Evolutionary conservation across 2,329 filamentous ascomycete species (phyloP).

Genomic region (Huntiella savannae): DNA sequence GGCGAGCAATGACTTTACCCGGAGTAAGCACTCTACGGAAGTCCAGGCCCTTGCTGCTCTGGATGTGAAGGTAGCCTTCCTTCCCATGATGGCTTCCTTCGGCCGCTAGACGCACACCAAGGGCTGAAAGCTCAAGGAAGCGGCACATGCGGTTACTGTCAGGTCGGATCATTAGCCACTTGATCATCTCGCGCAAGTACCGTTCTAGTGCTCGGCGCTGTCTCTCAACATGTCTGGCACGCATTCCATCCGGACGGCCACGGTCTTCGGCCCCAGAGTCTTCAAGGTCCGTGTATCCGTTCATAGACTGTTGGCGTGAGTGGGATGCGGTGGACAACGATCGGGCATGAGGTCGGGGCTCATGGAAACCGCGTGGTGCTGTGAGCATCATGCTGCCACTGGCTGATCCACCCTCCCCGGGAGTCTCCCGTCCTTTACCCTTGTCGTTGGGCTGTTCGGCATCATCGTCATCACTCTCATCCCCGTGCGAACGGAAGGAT

Average conservation of each 20-base stretch:
- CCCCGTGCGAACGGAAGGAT: constrained; percentile 59
- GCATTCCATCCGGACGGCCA: constrained; percentile 19
- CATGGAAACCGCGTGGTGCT: constrained; percentile 17
- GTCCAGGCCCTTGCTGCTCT: constrained; percentile 75
- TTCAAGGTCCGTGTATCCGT: constrained; percentile 24
- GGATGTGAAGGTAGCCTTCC: constrained; percentile 83
- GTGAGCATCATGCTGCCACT: constrained; percentile 16
- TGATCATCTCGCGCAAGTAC: constrained; percentile 84
- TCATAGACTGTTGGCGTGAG: constrained; percentile 7
- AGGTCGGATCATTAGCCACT: constrained; percentile 88
- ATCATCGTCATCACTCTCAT: constrained; percentile 51
- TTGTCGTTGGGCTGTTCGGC: background rate
- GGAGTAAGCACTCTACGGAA: constrained; percentile 67
- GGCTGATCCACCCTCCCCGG: background rate
- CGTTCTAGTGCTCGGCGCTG: constrained; percentile 73
- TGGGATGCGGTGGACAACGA: constrained; percentile 1
- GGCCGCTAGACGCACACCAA: constrained; percentile 81
- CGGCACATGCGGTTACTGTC: constrained; percentile 93
- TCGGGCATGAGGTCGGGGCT: constrained; percentile 2
- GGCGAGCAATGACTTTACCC: constrained; percentile 57
- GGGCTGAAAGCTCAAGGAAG: constrained; percentile 82
- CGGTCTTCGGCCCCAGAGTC: constrained; percentile 22
- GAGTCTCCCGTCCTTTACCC: constrained; percentile 1
- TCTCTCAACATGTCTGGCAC: constrained; percentile 52
- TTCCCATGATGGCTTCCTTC: constrained; percentile 97